Percentiles rank a stretch among this genome's conserved stretches.
These are phyloP conservation scores for Spathaspora arborariae DNA, from an alignment of 805 yeast species.

Conservation along the genomic window DNA sequence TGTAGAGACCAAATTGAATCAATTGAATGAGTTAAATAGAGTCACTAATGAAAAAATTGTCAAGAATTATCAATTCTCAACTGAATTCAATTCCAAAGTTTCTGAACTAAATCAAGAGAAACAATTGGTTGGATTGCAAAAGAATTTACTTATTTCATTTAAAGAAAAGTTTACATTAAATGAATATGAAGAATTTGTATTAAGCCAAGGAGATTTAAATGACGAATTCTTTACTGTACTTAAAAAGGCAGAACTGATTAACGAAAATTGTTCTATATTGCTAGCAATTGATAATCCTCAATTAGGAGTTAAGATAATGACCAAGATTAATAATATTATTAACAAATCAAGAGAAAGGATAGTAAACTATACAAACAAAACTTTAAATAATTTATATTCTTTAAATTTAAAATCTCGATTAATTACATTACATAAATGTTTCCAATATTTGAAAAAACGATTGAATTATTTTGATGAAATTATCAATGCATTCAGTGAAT, in stretches of 20 bases:
- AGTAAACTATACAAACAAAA: conserved; percentile 26
- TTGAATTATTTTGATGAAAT: conserved; percentile 55
- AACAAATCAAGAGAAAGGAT: conserved; percentile 35
- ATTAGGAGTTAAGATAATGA: conserved; percentile 64
- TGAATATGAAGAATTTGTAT: conserved; percentile 65
- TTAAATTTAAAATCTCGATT: conserved; percentile 23
- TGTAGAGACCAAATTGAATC: conserved; percentile 15
- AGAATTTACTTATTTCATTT: conserved; percentile 48
- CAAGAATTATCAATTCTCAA: conserved; percentile 18
- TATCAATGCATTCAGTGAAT: conserved; percentile 58
- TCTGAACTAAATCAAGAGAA: conserved; percentile 26
- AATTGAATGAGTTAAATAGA: conserved; percentile 18
- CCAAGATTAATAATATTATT: conserved; percentile 49
- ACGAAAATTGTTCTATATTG: conserved; percentile 64
- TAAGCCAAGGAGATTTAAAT: conserved; percentile 44
- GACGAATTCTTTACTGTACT: conserved; percentile 59
- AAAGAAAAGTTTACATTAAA: conserved; percentile 62
- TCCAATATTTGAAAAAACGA: conserved; percentile 30
- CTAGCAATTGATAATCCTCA: conserved; percentile 65
- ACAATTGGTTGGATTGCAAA: conserved; percentile 43
- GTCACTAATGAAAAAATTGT: conserved; percentile 41
- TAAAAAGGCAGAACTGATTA: conserved; percentile 58
- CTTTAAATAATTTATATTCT: conserved; percentile 28
- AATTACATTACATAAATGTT: conserved; percentile 27
- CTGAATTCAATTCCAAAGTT: conserved; percentile 21